Conservation (phyloP, 2,329 filamentous ascomycete species). For the Hysterium pulicare region DNA sequence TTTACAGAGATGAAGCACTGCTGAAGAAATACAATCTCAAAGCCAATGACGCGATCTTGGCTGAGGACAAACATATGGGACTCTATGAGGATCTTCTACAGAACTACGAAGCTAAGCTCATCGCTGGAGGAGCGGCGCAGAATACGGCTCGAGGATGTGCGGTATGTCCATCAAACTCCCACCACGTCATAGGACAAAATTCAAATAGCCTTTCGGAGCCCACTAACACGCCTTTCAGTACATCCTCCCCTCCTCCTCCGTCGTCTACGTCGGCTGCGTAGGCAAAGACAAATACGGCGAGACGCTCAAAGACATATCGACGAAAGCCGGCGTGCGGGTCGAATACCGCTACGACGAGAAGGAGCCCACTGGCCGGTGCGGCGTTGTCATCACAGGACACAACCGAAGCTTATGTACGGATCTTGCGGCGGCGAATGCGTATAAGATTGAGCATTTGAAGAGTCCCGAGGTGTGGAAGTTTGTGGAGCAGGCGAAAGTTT, state of each 20-base stretch:
- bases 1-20: conserved; percentile 69
- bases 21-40: conserved; percentile 93
- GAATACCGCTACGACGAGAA: conserved; percentile 90
- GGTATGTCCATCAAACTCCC: too few relatives aligned
- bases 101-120: conserved; percentile 89
- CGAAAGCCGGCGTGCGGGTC: conserved; percentile 82
- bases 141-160: conserved; percentile 95
- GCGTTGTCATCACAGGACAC: conserved; percentile 94
- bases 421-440: conserved; percentile 93
- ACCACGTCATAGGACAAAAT: too few relatives aligned
- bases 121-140: conserved; percentile 93
- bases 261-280: conserved; percentile 90
- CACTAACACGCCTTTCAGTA: conserved; percentile 67
- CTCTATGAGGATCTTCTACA: conserved; percentile 92
- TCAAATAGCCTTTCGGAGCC: too few relatives aligned
- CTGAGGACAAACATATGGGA: conserved; percentile 82
- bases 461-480: conserved; percentile 86
- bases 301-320: conserved; percentile 80
- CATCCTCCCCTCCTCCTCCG: conserved; percentile 82
- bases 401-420: conserved; percentile 94
- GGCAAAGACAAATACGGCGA: conserved; percentile 95
- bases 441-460: conserved; percentile 92
- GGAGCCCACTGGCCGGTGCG: conserved; percentile 86
- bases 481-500: conserved; percentile 82
- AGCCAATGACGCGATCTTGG: conserved; percentile 95